These are phyloP conservation scores for Phytophthora meadii DNA, from an alignment of 352 stramenopile species.

Conservation along the genomic window DNA sequence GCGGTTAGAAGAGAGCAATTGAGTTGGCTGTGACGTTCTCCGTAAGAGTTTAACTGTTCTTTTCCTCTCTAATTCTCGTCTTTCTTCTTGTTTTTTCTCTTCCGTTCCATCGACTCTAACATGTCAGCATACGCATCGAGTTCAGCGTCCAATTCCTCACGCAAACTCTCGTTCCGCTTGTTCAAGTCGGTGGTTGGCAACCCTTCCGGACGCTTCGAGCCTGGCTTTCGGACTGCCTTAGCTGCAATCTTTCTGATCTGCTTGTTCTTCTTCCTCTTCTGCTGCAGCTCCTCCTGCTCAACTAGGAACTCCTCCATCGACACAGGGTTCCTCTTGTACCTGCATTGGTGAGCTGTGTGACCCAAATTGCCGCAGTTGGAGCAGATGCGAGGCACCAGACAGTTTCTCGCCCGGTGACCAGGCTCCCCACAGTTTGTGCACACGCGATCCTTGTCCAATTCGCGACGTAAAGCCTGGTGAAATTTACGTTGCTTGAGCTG, in stretches of 20 bases:
- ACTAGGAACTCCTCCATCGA: conserved; percentile 41
- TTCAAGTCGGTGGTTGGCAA: conserved; percentile 42
- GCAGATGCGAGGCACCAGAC: conserved; percentile 78
- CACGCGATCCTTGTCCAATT: conserved; percentile 65
- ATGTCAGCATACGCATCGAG: conserved; percentile 66
- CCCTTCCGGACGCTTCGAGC: conserved; percentile 13
- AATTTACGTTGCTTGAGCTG: conserved; percentile 67
- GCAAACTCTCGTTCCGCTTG: conserved; percentile 60
- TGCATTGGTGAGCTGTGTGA: conserved; percentile 61
- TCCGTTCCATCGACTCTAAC: conserved; percentile 20
- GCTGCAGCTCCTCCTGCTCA: conserved; percentile 23
- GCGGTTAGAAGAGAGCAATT: conserved; percentile 17
- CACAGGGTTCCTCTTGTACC: conserved; percentile 33
- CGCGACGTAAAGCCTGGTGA: conserved; percentile 60
- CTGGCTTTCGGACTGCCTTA: conserved; percentile 16
- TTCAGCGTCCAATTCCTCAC: conserved; percentile 65
- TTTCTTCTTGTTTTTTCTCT: conserved; percentile 33
- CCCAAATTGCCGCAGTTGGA: conserved; percentile 79
- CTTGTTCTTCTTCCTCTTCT: conserved; percentile 28
- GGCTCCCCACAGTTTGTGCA: conserved; percentile 82
- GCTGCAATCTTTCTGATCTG: conserved; percentile 25
- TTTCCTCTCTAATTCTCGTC: conserved; percentile 26
- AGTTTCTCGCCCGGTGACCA: conserved; percentile 73
- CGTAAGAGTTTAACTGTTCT: conserved; percentile 14
- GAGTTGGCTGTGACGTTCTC: neutral